These are phyloP conservation scores for Auricularia cornea DNA, from an alignment of 768 basidiomycete genomes.

Conservation along the genomic window DNA sequence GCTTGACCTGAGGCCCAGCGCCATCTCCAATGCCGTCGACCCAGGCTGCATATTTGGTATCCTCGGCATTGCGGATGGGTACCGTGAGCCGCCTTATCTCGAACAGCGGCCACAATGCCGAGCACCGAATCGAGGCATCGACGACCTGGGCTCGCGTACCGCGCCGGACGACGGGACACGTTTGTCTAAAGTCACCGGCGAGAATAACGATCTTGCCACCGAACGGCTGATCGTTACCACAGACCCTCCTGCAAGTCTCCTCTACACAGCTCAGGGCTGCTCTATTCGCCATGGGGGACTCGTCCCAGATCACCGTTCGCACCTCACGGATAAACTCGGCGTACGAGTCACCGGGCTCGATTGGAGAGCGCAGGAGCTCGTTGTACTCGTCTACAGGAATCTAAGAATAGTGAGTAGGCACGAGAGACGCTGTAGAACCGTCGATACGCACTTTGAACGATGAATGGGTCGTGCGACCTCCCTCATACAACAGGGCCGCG, in stretches of 20 bases:
- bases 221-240: conserved; percentile 23
- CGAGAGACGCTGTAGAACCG: no score
- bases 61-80: no score
- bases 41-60: conserved; percentile 10
- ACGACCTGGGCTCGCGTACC: conserved; percentile 15
- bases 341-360: conserved; percentile 18
- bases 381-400: conserved; percentile 28
- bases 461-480: no score
- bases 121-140: conserved; percentile 18
- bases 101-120: no score
- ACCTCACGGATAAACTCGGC: conserved; percentile 27
- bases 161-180: conserved; percentile 28
- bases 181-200: conserved; percentile 35
- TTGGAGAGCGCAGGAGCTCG: conserved; percentile 23
- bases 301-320: conserved; percentile 16
- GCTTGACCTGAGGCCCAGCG: conserved; percentile 15
- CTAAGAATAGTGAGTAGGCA: conserved; percentile 17
- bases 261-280: conserved; percentile 29
- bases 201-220: conserved; percentile 30
- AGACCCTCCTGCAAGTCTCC: conserved; percentile 22
- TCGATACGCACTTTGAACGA: no score
- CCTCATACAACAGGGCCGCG: no score
- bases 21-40: conserved; percentile 33
- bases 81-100: no score
- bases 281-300: conserved; percentile 30